Evolutionary conservation across 257 asterid genomes (phyloP).

Genomic region (Plantago elongata): DNA sequence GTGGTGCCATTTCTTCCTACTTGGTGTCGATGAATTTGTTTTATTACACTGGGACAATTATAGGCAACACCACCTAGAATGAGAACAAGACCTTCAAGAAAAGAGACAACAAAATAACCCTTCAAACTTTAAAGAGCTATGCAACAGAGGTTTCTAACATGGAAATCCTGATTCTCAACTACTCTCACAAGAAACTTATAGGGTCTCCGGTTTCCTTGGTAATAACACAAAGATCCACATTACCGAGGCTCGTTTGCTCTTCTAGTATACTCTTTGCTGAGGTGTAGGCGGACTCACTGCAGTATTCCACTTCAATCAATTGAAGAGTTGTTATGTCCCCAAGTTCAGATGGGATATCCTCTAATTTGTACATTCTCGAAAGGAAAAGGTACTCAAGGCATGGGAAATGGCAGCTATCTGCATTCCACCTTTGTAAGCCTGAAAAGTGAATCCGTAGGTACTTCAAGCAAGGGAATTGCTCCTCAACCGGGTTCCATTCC

Average conservation of each 20-base stretch:
- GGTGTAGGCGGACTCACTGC: background rate
- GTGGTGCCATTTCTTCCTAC: too few relatives aligned
- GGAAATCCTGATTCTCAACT: too few relatives aligned
- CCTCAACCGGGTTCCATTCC: constrained; percentile 10
- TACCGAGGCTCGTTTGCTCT: constrained; percentile 20
- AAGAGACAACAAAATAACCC: too few relatives aligned
- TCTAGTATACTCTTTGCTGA: constrained; percentile 16
- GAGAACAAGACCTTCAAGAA: too few relatives aligned
- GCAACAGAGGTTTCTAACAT: too few relatives aligned
- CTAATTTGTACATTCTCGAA: background rate
- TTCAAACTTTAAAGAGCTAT: too few relatives aligned
- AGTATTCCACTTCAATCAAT: background rate
- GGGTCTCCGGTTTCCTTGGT: too few relatives aligned
- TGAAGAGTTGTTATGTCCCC: constrained; percentile 22
- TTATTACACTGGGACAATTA: too few relatives aligned
- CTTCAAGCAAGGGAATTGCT: constrained; percentile 8
- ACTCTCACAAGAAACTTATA: too few relatives aligned
- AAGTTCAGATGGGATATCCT: constrained; percentile 14
- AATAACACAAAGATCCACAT: constrained; percentile 6
- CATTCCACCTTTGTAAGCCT: constrained; percentile 12
- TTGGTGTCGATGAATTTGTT: too few relatives aligned
- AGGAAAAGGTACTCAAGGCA: constrained; percentile 4
- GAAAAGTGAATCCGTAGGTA: background rate
- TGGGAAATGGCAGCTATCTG: constrained; percentile 12
- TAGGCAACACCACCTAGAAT: too few relatives aligned